Evolutionary conservation across 1,139 yeast species (phyloP).

Genomic region (Geotrichum restrictum): DNA sequence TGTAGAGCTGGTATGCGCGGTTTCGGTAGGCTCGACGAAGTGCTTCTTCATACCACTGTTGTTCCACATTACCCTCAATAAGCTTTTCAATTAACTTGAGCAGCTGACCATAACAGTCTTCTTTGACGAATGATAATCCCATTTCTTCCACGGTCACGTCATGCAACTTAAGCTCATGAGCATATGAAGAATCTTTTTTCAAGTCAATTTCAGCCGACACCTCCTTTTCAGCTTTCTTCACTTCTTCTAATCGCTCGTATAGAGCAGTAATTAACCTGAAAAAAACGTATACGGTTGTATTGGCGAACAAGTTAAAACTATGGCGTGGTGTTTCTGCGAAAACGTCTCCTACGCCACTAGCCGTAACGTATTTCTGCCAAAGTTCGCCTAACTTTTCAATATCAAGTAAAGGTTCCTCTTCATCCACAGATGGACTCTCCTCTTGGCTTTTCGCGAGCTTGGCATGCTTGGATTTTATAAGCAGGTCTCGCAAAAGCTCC

Average conservation of each 20-base stretch:
- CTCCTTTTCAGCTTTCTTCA: constrained; percentile 60
- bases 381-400: constrained; percentile 60
- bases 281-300: constrained; percentile 87
- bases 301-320: constrained; percentile 76
- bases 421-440: constrained; percentile 32
- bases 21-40: constrained; percentile 93
- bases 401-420: constrained; percentile 25
- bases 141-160: constrained; percentile 77
- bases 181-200: constrained; percentile 72
- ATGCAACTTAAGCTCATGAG: constrained; percentile 76
- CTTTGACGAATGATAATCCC: constrained; percentile 73
- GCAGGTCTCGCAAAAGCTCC: constrained; percentile 60
- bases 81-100: constrained; percentile 66
- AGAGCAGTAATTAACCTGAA: constrained; percentile 80
- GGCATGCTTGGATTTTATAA: constrained; percentile 53
- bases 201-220: constrained; percentile 63
- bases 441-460: constrained; percentile 20
- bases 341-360: constrained; percentile 17
- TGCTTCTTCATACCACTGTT: constrained; percentile 93
- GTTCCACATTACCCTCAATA: constrained; percentile 88
- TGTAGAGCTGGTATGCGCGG: constrained; percentile 85
- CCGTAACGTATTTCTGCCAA: constrained; percentile 48
- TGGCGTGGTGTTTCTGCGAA: constrained; percentile 24
- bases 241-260: constrained; percentile 73
- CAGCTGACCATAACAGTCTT: constrained; percentile 72